Percentiles rank a stretch among this genome's conserved stretches.
phyloP scores from a whole-genome alignment of 1,284 basidiomycete species.

The Stygiomarasmius scandens region DNA sequence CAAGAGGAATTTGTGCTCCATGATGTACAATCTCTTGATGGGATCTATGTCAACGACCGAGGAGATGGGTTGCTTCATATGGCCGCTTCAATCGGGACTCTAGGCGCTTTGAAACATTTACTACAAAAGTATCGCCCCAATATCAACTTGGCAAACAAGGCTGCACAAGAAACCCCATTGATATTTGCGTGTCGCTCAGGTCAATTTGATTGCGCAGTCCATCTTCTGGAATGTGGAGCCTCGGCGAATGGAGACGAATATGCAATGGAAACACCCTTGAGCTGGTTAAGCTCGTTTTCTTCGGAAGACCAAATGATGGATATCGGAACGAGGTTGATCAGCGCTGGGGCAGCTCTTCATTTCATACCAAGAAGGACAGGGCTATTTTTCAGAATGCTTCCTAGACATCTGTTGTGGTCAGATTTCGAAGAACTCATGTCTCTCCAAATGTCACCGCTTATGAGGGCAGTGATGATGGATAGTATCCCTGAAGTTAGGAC shows the following conservation, averaged over 20 bases:
- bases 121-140: constrained; percentile 8
- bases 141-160: constrained; percentile 6
- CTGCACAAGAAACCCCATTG: constrained; percentile 6
- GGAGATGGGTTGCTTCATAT: constrained; percentile 13
- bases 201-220: constrained; percentile 6
- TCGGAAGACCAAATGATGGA: constrained; percentile 2
- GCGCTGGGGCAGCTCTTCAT: background rate
- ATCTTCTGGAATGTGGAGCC: constrained; percentile 12
- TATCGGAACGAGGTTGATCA: constrained; percentile 9
- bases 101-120: constrained; percentile 4
- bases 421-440: constrained; percentile 11
- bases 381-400: background rate
- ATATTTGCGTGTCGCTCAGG: constrained; percentile 11
- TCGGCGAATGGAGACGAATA: constrained; percentile 1
- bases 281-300: constrained; percentile 12
- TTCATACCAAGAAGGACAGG: background rate
- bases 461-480: constrained; percentile 11
- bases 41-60: constrained; percentile 12
- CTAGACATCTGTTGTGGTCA: background rate
- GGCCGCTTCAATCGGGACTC: constrained; percentile 5
- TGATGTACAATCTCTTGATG: constrained; percentile 2
- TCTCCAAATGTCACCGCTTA: constrained; percentile 10
- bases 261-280: constrained; percentile 3
- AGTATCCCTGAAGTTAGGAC: constrained; percentile 7
- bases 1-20: constrained; percentile 4